phyloP scores from a whole-genome alignment of 169 alveolate species.

The Plasmodium vinckei region DNA sequence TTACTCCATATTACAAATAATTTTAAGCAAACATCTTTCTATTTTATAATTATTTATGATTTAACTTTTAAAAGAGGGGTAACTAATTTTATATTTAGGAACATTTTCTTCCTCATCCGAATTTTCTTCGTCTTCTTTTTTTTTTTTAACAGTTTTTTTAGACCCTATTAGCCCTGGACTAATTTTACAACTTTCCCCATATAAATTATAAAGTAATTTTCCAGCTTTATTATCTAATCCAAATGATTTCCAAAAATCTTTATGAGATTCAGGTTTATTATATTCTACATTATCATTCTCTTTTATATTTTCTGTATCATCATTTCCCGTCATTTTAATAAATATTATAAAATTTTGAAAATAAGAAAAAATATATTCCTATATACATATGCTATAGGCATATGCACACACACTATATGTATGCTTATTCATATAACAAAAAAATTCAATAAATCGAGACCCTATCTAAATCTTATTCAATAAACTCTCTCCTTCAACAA shows the following conservation, averaged over 20 bases:
- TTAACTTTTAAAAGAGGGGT: slow-evolving; percentile 30
- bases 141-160: slow-evolving; percentile 11
- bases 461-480: too few relatives aligned
- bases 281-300: slow-evolving; percentile 28
- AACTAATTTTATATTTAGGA: slow-evolving; percentile 28
- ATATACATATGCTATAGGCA: slow-evolving; percentile 7
- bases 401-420: slow-evolving; percentile 2
- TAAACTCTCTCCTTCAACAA: too few relatives aligned
- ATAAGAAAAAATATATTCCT: background rate
- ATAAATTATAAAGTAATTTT: slow-evolving; percentile 48
- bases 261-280: slow-evolving; percentile 72
- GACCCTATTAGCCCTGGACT: slow-evolving; percentile 24
- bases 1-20: background rate
- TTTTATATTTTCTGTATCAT: slow-evolving; percentile 4
- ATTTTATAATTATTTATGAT: background rate
- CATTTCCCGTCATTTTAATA: background rate
- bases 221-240: slow-evolving; percentile 72
- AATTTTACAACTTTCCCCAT: slow-evolving; percentile 65
- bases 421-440: too few relatives aligned
- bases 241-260: slow-evolving; percentile 71
- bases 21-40: background rate
- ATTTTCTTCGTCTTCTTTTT: slow-evolving; percentile 9
- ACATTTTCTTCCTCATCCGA: background rate
- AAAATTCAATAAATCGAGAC: too few relatives aligned
- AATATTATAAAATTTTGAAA: background rate